Percentiles rank a stretch among this genome's conserved stretches.
Conservation (phyloP, 352 stramenopile genomes). For the Elongisporangium anandrum region DNA sequence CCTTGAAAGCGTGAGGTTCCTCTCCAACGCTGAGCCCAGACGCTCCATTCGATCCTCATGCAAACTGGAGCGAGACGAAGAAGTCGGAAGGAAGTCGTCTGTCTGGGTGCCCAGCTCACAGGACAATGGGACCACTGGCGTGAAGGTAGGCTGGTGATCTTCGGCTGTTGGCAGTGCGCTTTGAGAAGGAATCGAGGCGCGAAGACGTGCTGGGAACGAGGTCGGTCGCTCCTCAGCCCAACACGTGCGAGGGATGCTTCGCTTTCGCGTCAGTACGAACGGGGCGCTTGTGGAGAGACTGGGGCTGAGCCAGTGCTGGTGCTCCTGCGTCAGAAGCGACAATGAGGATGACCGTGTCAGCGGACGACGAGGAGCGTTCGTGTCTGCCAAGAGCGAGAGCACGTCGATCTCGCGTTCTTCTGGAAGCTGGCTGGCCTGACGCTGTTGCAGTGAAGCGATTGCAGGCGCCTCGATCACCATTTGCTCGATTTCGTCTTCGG, state of each 20-base stretch:
- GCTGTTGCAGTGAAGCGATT: background rate
- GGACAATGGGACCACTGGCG: conserved; percentile 17
- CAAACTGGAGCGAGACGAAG: too few species aligned
- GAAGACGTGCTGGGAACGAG: conserved; percentile 22
- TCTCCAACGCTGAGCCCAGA: conserved; percentile 26
- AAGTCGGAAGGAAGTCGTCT: conserved; percentile 6
- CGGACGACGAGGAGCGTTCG: conserved; percentile 5
- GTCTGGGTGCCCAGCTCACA: conserved; percentile 27
- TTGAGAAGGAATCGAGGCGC: conserved; percentile 13
- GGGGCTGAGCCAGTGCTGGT: conserved; percentile 18
- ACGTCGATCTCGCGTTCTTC: conserved; percentile 12
- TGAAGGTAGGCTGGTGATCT: conserved; percentile 13
- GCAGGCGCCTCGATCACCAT: conserved; percentile 13
- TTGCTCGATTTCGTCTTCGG: conserved; percentile 17
- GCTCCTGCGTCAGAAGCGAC: conserved; percentile 30
- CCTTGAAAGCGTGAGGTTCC: conserved; percentile 28
- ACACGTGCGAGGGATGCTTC: conserved; percentile 26
- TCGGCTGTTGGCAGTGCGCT: conserved; percentile 1
- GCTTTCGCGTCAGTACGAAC: conserved; percentile 2
- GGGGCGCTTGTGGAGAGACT: background rate
- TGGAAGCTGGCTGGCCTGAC: background rate
- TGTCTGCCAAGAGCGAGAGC: conserved; percentile 21
- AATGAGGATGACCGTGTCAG: conserved; percentile 15
- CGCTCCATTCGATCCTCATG: conserved; percentile 3
- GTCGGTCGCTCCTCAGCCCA: background rate